Base-by-base conservation (phyloP, 805 yeast species). In the Metschnikowia chrysomelidarum region DNA sequence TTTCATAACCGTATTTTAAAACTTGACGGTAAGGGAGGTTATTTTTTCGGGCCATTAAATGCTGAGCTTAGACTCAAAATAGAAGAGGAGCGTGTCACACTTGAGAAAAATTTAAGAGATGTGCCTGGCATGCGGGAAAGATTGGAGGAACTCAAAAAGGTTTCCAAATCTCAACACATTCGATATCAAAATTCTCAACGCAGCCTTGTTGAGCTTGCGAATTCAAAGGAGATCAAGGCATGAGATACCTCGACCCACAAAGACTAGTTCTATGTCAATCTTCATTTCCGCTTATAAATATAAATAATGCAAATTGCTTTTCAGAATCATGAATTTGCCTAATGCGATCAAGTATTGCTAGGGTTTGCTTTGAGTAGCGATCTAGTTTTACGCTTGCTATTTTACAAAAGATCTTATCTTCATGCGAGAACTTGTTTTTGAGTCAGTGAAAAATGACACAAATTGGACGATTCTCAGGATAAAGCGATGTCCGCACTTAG, bases 1-100 rank as follows among this genome's bases (percentile, higher is more conserved):
- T 89, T 87, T 67, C 98, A 89, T 59, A 76, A 82, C 43, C 75
- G 77, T 49, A 75, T 89, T 38, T 68, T 89, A 46, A 88, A 87
- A 57, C 87, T 89, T 54, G 89, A 83, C 53, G 94, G 94, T n/a
- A 75, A 77, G 51, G 91, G 91, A 2, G 78, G 78, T 6, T 85
- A 81, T 51, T 61, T 48, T 39, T 76, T 75, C 43, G 71, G 76
- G 5, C 71, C 72, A 44, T 75, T 89, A 36, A 79, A 88, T 58
- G 89, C 96, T 4, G 72, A 73, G 19, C 71, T 76, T 57, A 73
- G 96, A 49, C 71, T 89, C 41, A 62, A 72, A 37, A 74, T 84
- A 50, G 96, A 87, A 51, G 82, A 85, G 50, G 95, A 87, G 58
- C 72, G 88, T 53, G 70, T 83, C 28, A 70, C 66, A 30, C 64